Percentiles rank a stretch among this genome's conserved stretches.
These are phyloP conservation scores for Dactylellina parvicollis DNA, from an alignment of 2,329 filamentous ascomycete species.

Conservation along the genomic window DNA sequence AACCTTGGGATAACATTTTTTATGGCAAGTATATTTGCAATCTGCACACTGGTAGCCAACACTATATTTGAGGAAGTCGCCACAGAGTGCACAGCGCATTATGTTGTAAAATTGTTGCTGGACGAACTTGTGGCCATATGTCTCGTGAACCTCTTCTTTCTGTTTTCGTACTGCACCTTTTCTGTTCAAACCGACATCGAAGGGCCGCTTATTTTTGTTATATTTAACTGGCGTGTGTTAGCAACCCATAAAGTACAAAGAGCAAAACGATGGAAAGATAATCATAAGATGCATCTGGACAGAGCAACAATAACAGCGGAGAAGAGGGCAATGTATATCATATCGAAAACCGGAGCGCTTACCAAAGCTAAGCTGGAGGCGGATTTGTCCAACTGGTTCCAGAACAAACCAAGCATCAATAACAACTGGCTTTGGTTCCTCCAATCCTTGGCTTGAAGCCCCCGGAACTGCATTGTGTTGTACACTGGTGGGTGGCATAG, in stretches of 20 bases:
- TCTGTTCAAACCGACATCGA: slow-evolving; percentile 89
- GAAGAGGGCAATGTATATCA: background rate
- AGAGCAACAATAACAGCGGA: background rate
- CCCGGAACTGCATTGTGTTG: slow-evolving; percentile 62
- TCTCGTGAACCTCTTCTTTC: slow-evolving; percentile 98
- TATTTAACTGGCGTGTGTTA: slow-evolving; percentile 72
- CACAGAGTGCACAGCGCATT: slow-evolving; percentile 97
- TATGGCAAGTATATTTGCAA: slow-evolving; percentile 99
- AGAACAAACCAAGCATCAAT: slow-evolving; percentile 96
- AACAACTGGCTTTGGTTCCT: slow-evolving; percentile 45
- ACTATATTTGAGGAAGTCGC: slow-evolving; percentile 97
- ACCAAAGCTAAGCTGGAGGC: slow-evolving; percentile 87
- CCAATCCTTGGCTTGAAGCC: slow-evolving; percentile 6
- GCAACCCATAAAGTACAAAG: slow-evolving; percentile 53
- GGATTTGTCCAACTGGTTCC: slow-evolving; percentile 91
- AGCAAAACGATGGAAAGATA: background rate
- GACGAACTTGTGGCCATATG: slow-evolving; percentile 99
- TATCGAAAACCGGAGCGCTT: slow-evolving; percentile 57
- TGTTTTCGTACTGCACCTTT: slow-evolving; percentile 96
- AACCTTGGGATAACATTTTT: slow-evolving; percentile 94
- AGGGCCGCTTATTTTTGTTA: slow-evolving; percentile 79
- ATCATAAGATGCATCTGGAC: background rate
- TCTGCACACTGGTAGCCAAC: slow-evolving; percentile 99
- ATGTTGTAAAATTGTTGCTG: slow-evolving; percentile 99
- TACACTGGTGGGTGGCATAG: slow-evolving; percentile 63